A percentile compares a stretch with the other conserved stretches of the same genome.
These are phyloP conservation scores for Fusarium scirpi DNA, from an alignment of 2,329 filamentous ascomycete genomes.

Conservation along the genomic window DNA sequence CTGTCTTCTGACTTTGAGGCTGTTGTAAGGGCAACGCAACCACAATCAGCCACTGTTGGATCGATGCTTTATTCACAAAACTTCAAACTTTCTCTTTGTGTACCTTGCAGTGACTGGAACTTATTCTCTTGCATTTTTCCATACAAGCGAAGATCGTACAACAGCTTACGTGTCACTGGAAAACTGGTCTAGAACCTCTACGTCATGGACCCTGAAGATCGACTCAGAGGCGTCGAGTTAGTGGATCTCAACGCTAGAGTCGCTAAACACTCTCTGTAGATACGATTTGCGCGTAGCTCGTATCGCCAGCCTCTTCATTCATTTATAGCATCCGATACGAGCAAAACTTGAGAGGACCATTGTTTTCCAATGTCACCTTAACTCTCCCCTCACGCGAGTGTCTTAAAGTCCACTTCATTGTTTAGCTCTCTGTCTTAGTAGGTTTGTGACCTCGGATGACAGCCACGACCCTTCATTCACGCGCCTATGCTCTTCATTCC, in stretches of 20 bases:
- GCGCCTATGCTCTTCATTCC: neutral
- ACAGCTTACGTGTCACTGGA: conserved; percentile 22
- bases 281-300: neutral
- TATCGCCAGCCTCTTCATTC: neutral
- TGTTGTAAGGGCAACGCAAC: conserved; percentile 30
- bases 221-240: neutral
- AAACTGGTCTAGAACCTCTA: neutral
- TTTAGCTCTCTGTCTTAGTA: neutral
- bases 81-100: neutral
- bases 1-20: neutral
- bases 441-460: neutral
- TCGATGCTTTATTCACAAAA: neutral
- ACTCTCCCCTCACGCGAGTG: neutral
- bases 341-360: neutral
- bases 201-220: conserved; percentile 23
- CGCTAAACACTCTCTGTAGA: neutral
- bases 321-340: neutral
- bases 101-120: neutral
- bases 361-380: neutral
- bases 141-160: neutral
- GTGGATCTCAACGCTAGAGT: neutral
- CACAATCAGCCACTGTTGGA: neutral
- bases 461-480: neutral
- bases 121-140: neutral
- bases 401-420: neutral